These are phyloP conservation scores for Coffea canephora DNA, from an alignment of 257 asterid genomes.

Conservation along the genomic window DNA sequence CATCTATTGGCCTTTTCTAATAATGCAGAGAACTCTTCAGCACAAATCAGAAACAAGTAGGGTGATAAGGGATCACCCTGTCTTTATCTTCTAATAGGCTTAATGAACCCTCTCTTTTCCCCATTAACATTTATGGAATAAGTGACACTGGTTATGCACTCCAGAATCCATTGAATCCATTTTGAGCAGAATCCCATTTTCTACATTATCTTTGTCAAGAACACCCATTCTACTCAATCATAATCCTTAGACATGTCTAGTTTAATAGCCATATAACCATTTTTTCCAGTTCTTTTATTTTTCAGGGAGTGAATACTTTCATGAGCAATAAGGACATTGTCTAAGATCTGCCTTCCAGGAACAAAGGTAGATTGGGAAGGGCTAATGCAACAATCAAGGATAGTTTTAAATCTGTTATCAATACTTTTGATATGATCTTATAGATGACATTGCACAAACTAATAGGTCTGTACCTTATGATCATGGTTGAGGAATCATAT, in stretches of 20 bases:
- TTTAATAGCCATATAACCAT: background rate
- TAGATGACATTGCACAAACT: too few species aligned
- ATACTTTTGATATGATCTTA: too few species aligned
- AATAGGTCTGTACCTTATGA: too few species aligned
- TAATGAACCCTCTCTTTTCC: background rate
- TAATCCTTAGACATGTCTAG: background rate
- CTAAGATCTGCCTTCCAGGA: background rate
- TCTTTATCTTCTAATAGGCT: background rate
- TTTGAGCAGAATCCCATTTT: background rate
- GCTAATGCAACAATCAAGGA: too few species aligned
- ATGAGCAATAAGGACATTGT: background rate
- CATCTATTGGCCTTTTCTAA: accelerated
- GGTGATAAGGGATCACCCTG: background rate
- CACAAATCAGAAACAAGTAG: too few species aligned
- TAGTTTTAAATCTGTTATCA: too few species aligned
- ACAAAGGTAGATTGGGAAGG: too few species aligned
- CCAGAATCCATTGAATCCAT: background rate
- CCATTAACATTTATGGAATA: background rate
- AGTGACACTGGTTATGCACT: background rate
- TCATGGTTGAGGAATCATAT: too few species aligned
- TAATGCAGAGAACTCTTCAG: too few species aligned
- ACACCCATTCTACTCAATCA: background rate
- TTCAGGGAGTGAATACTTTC: background rate
- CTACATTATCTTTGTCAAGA: background rate
- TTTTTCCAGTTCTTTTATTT: background rate